phyloP scores from a whole-genome alignment of 2,329 filamentous ascomycete species.

The Calonectria pteridis region DNA sequence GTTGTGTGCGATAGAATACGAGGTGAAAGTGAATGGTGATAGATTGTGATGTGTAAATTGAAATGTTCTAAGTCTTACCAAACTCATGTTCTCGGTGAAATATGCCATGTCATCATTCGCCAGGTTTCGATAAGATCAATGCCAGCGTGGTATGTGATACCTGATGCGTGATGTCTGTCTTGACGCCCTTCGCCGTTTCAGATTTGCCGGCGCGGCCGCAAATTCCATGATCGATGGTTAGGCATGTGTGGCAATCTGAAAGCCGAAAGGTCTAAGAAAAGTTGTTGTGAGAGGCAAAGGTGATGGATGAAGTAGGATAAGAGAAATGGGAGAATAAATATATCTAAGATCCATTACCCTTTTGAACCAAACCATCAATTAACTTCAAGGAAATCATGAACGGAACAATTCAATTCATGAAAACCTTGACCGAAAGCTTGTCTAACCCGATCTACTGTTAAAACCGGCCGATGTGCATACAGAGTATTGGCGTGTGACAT shows the following conservation, averaged over 20 bases:
- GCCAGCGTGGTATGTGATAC: too few species aligned
- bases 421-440: background rate
- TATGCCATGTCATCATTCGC: background rate
- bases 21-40: background rate
- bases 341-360: background rate
- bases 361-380: background rate
- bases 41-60: background rate
- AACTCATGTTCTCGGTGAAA: background rate
- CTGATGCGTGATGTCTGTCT: background rate
- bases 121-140: background rate
- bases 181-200: background rate
- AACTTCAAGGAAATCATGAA: background rate
- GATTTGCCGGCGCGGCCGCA: background rate
- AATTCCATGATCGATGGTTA: background rate
- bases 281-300: background rate
- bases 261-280: background rate
- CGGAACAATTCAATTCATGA: background rate
- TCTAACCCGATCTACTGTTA: background rate
- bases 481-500: background rate
- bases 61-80: background rate
- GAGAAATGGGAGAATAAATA: background rate
- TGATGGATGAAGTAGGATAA: background rate
- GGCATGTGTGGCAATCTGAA: too few species aligned
- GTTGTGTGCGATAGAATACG: background rate
- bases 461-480: background rate